Base-by-base conservation (phyloP, 2,329 filamentous ascomycete genomes). In the Colletotrichum costaricense region DNA sequence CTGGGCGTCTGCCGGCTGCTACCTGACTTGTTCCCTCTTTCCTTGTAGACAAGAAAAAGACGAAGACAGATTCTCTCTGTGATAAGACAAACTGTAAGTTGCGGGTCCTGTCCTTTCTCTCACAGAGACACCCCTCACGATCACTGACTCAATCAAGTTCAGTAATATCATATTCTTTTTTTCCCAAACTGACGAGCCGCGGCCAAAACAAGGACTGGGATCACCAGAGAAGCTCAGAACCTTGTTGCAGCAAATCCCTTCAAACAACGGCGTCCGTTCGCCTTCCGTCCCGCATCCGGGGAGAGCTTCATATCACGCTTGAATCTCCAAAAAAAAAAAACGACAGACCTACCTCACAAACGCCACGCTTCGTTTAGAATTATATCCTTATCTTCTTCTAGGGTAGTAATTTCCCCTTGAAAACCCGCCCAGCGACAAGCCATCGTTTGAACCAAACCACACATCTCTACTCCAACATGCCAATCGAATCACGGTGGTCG, bases 401-500 rank as follows among this genome's bases (percentile, higher is more conserved):
- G 56, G 30, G 4, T 9, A 3, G 4, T 1, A 49, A 22, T 3
- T 55, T 24, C 26, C 38, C 19, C 38, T 19, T 42, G 38, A 19
- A 38, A 33, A 42, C 26, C 19, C 38, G 6, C 7, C 16, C 16
- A 8, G 6, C 14, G 2, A 7, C 24, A n/a, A 54, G 3, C 30
- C n/a, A 3, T 11, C 16, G 30, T 28, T 46, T 14, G 19, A 58
- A 55, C 8, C 19, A 22, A 35, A 30, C 42, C 22, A 33, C n/a
- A 22, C 16, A 33, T 24, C 19, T 19, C 63, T 22, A 56, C 57
- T 30, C 42, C 42, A 70, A 7, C 30, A 89, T 89, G 87, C 81
- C 84, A 4, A 84, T 89, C 76, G 75, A 79, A 55, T 88, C 87
- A 7, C 84, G 87, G 58, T 88, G 86, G 84, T 77, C 78, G 9